Evolutionary conservation across 768 basidiomycete genomes (phyloP), one percentile per base, ranked within the genome.

Genomic region (Paxillus involutus): DNA sequence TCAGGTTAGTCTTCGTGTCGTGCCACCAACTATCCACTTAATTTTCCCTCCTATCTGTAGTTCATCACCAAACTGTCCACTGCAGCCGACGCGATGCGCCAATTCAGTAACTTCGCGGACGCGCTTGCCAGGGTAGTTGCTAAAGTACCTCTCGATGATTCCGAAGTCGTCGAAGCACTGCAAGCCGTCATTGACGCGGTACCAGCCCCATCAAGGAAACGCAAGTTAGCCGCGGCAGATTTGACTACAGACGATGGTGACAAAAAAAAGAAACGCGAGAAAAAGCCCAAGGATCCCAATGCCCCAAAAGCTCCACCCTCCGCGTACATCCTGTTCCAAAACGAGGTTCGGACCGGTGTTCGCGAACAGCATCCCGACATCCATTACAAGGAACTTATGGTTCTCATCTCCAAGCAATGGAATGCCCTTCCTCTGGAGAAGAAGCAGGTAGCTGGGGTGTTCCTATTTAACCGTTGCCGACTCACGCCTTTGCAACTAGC

Each of bases 301-400:
- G 94, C 94, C 53, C 96, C 96, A 32, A 97, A 95, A 69, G 86
- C 93, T 9, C 95, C 96, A 26, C 81, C 93, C 13, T 91, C 91
- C 7, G 93, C 94, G 17, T 98, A 96, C 74, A 83, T 98, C 64
- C 75, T 95, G 61, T 98, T 89, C 80, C 96, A 98, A 75, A 97
- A 96, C 67, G 89, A 90, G 13, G 79, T 94, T 50, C 88, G 94
- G 68, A 81, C 82, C 55, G 77, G 82, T 53, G 77, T 95, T 61
- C 85, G 87, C 75, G 75, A 77, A 37, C 71, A 78, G 60, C 73
- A 89, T 67, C 88, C 90, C 10, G 71, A 75, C 9, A 70, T 93
- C 53, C 71, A 79, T 36, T 86, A 97, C 66, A 68, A 80, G 37
- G 93, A 95, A 52, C 72, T 97, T 36, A 73, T 97, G 62, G 66